Conservation (phyloP, 2,329 filamentous ascomycete species). For the Aspergillus ibericus region DNA sequence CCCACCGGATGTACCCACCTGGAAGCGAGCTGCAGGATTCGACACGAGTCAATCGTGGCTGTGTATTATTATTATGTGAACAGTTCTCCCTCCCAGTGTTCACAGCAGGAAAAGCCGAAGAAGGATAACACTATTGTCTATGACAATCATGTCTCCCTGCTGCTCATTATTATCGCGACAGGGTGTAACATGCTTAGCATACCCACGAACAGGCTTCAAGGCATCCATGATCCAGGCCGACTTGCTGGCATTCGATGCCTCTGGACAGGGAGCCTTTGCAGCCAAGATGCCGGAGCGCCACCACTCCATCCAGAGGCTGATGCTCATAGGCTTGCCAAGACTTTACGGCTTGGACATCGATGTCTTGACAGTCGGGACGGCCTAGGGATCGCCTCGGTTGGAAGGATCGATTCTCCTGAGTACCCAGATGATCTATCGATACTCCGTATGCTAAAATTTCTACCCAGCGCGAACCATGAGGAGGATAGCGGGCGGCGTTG, state of each 20-base stretch:
- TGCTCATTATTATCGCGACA: too few relatives aligned
- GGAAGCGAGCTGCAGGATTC: neutral
- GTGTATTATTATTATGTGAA: neutral
- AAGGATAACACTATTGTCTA: too few relatives aligned
- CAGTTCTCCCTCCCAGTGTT: neutral
- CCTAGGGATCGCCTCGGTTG: neutral
- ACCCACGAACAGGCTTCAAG: neutral
- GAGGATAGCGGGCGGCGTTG: too few relatives aligned
- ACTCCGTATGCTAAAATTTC: too few relatives aligned
- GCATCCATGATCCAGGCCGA: neutral
- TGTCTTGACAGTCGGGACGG: neutral
- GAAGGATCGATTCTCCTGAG: neutral
- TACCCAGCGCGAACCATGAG: too few relatives aligned
- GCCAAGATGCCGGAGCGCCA: neutral
- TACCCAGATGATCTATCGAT: too few relatives aligned
- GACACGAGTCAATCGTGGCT: neutral
- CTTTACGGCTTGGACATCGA: neutral
- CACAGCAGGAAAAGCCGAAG: too few relatives aligned
- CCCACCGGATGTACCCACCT: neutral
- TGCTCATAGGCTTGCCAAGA: slow-evolving; percentile 3
- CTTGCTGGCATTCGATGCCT: neutral
- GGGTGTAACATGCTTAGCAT: neutral
- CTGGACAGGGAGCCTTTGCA: neutral
- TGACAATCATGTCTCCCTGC: too few relatives aligned
- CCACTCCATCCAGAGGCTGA: neutral